Evolutionary conservation across 73 alveolate species (phyloP), one percentile per base, ranked within the genome.

Genomic region (Uronychia setigera): DNA sequence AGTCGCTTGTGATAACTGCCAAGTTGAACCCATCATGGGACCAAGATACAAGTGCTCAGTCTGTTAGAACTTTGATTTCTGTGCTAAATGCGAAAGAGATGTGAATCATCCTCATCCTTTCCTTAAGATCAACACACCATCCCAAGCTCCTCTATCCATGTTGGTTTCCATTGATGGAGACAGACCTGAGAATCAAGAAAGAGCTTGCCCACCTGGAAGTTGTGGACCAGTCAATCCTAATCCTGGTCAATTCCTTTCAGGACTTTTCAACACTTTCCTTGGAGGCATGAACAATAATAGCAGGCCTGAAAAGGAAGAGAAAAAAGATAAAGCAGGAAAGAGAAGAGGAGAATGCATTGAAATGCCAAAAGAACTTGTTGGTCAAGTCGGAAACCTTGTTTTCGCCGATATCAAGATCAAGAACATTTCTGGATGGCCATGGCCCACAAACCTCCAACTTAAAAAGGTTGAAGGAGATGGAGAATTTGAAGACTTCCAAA

Each of bases 121-220:
- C 83, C 87, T 96, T 0, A 97, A 97, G 83, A 96, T 96, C 79
- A 91, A 91, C 76, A 93, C 58, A 34, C 95, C 96, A 59, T 93
- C 83, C 29, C 80, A 85, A 34, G 93, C 93, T n/a, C 97, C 97
- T 29, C n/a, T 11, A 46, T 5, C 67, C 67, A 46, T 46, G n/a
- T 5, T 19, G 19, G 67, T 46, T 46, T 5, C 19, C 67, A 46
- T 46, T 19, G 19, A 46, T 19, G 67, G 19, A 46, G 67, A 46
- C 19, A 19, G n/a, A 11, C 67, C 67, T 11, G 67, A 78, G 77
- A 77, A 60, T 29, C 26, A 77, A 32, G 29, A 67, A 26, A 5
- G 30, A 67, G 79, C 79, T 67, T 5, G 5, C n/a, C 67, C 67
- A 46, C 67, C 67, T 11, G 5, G 5, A 5, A 19, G 67, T 11